These are phyloP conservation scores for Fusarium mundagurra DNA, from an alignment of 2,329 filamentous ascomycete genomes.

Conservation along the genomic window DNA sequence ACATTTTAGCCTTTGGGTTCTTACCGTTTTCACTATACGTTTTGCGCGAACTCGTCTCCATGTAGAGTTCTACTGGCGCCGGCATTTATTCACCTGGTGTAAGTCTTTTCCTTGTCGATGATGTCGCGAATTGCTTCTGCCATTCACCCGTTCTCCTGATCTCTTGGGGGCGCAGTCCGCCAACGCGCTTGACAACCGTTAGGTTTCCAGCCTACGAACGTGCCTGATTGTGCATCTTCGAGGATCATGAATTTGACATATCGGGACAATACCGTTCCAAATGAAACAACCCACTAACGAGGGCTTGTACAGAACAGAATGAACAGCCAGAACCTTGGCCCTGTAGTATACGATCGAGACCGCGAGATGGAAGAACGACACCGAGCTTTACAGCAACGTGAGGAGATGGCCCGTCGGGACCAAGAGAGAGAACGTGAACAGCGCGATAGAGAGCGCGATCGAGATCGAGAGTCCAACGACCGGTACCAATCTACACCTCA, in stretches of 20 bases:
- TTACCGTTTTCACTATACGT: conserved; percentile 23
- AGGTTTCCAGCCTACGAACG: neutral
- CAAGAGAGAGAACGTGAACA: conserved; percentile 62
- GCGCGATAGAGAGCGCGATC: conserved; percentile 61
- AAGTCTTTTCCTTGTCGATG: conserved; percentile 42
- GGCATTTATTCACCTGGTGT: conserved; percentile 50
- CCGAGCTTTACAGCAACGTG: conserved; percentile 57
- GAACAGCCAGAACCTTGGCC: conserved; percentile 58
- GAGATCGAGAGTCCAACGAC: conserved; percentile 74
- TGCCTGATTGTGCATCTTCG: neutral
- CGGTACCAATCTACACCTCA: conserved; percentile 76
- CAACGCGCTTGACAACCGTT: conserved; percentile 2
- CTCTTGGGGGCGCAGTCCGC: conserved; percentile 25
- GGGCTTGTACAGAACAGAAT: conserved; percentile 47
- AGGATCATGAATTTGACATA: neutral
- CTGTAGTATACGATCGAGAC: conserved; percentile 58
- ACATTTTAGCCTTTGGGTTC: conserved; percentile 26
- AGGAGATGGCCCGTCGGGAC: conserved; percentile 57
- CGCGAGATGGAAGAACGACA: conserved; percentile 61
- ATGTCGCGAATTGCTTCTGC: conserved; percentile 40
- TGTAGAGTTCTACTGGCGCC: conserved; percentile 48
- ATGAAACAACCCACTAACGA: conserved; percentile 22
- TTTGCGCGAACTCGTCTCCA: conserved; percentile 44
- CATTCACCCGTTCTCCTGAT: conserved; percentile 38
- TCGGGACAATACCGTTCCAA: neutral